Percentiles rank a stretch among this genome's conserved stretches.
phyloP scores from a whole-genome alignment of 495 filamentous ascomycete species.

The Lineolata rhizophorae region DNA sequence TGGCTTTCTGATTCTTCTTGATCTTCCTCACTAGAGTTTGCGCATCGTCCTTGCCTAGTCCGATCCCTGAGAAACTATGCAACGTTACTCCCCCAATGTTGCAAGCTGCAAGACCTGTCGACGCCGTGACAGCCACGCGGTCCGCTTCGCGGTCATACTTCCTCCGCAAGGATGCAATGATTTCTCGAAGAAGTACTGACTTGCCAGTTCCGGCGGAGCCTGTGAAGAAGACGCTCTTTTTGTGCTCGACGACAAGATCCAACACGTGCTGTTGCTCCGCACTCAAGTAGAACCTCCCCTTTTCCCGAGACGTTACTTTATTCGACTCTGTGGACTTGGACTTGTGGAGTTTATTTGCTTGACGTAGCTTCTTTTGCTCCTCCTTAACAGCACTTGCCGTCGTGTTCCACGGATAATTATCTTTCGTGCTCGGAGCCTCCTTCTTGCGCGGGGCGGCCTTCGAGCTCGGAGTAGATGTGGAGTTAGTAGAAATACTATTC shows the following conservation, averaged over 20 bases:
- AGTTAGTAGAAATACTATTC: too few relatives aligned
- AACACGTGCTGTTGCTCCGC: constrained; percentile 72
- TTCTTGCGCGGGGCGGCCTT: too few relatives aligned
- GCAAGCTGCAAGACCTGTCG: constrained; percentile 86
- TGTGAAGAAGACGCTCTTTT: constrained; percentile 90
- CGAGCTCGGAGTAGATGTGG: too few relatives aligned
- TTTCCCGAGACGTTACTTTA: constrained; percentile 13
- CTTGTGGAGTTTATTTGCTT: constrained; percentile 26
- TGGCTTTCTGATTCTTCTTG: constrained; percentile 68
- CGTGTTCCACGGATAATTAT: constrained; percentile 47
- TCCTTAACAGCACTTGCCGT: constrained; percentile 65
- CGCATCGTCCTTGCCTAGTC: constrained; percentile 73
- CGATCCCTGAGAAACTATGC: constrained; percentile 91
- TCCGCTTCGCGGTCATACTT: constrained; percentile 59
- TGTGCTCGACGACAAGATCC: constrained; percentile 47
- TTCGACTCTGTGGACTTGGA: constrained; percentile 22
- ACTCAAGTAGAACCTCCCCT: constrained; percentile 43
- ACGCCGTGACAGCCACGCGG: constrained; percentile 77
- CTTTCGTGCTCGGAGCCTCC: too few relatives aligned
- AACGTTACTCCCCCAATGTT: constrained; percentile 91
- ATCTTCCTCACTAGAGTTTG: constrained; percentile 79
- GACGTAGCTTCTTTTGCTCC: constrained; percentile 51
- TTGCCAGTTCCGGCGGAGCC: constrained; percentile 96
- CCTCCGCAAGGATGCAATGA: constrained; percentile 55
- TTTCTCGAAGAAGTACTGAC: constrained; percentile 81